phyloP scores from a whole-genome alignment of 1,284 basidiomycete genomes.

The Trametes polyzona region DNA sequence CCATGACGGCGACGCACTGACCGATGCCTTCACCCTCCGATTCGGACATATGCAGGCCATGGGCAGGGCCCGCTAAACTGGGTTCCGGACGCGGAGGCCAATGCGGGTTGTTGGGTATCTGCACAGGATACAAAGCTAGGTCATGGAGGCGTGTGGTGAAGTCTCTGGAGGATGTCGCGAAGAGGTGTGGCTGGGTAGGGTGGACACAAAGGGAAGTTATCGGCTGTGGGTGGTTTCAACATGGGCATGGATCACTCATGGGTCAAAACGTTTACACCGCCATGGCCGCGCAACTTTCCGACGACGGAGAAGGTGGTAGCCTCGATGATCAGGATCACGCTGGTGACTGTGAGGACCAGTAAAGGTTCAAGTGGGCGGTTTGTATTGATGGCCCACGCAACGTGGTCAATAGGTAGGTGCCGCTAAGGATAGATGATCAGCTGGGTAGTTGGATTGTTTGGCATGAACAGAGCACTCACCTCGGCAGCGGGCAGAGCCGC shows the following conservation, averaged over 20 bases:
- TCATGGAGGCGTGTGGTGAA: slow-evolving; percentile 69
- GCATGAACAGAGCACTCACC: background rate
- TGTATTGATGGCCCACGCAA: slow-evolving; percentile 61
- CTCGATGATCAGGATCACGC: slow-evolving; percentile 57
- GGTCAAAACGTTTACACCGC: slow-evolving; percentile 52
- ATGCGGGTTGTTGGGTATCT: slow-evolving; percentile 51
- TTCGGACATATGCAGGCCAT: slow-evolving; percentile 64
- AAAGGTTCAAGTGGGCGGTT: slow-evolving; percentile 52
- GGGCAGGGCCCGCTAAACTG: slow-evolving; percentile 67
- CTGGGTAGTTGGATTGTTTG: background rate
- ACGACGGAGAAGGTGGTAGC: slow-evolving; percentile 42
- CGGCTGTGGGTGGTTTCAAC: slow-evolving; percentile 42
- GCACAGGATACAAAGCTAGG: slow-evolving; percentile 40
- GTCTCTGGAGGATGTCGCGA: slow-evolving; percentile 73
- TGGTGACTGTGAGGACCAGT: slow-evolving; percentile 54
- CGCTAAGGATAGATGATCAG: background rate
- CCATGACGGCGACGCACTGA: slow-evolving; percentile 63
- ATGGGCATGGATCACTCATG: background rate
- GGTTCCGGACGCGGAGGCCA: slow-evolving; percentile 57
- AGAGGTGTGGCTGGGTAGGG: slow-evolving; percentile 55
- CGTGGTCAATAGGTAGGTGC: slow-evolving; percentile 16
- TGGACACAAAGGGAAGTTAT: slow-evolving; percentile 71
- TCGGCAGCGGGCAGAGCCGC: slow-evolving; percentile 19
- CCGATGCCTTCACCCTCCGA: slow-evolving; percentile 63
- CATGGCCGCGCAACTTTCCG: slow-evolving; percentile 65